A percentile compares a stretch with the other conserved stretches of the same genome.
Evolutionary conservation across 2,329 filamentous ascomycete genomes (phyloP).

Genomic region (Diaporthe sp.): DNA sequence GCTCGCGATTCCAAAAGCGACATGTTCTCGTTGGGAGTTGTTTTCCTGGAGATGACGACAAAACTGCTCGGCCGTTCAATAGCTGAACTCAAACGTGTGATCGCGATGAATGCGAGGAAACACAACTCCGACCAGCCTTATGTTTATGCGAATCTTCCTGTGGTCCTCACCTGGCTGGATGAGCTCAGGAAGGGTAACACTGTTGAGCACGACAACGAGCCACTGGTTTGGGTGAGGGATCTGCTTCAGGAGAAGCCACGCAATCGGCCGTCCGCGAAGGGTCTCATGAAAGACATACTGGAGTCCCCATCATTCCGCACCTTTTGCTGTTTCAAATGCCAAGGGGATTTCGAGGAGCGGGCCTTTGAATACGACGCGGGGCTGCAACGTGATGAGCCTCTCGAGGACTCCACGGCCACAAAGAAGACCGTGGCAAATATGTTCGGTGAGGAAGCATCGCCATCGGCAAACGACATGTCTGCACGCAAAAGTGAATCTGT

Average conservation of each 20-base stretch:
- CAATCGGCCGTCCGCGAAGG: constrained; percentile 34
- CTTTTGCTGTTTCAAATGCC: constrained; percentile 40
- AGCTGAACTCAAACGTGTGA: constrained; percentile 29
- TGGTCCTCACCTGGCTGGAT: constrained; percentile 35
- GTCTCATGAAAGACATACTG: constrained; percentile 39
- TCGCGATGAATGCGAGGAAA: constrained; percentile 26
- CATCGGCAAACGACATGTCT: not conserved
- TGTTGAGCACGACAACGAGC: constrained; percentile 39
- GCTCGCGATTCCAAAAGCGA: constrained; percentile 38
- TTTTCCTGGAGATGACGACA: constrained; percentile 42
- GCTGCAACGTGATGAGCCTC: constrained; percentile 22
- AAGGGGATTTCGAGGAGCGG: constrained; percentile 34
- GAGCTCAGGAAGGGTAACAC: constrained; percentile 17
- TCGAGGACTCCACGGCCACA: constrained; percentile 31
- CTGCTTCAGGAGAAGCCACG: constrained; percentile 34
- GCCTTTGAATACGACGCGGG: constrained; percentile 8
- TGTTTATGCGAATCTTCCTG: constrained; percentile 37
- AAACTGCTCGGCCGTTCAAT: constrained; percentile 34
- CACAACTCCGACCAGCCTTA: constrained; percentile 30
- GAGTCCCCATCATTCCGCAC: constrained; percentile 40
- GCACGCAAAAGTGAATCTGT: not conserved
- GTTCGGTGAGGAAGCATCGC: not conserved
- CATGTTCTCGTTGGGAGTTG: constrained; percentile 41
- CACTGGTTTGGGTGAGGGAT: constrained; percentile 37
- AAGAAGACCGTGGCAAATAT: constrained; percentile 19